Percentiles rank a stretch among this genome's conserved stretches.
Evolutionary conservation across 441 rosid genomes (phyloP).

Genomic region (Arabidopsis hybrid): DNA sequence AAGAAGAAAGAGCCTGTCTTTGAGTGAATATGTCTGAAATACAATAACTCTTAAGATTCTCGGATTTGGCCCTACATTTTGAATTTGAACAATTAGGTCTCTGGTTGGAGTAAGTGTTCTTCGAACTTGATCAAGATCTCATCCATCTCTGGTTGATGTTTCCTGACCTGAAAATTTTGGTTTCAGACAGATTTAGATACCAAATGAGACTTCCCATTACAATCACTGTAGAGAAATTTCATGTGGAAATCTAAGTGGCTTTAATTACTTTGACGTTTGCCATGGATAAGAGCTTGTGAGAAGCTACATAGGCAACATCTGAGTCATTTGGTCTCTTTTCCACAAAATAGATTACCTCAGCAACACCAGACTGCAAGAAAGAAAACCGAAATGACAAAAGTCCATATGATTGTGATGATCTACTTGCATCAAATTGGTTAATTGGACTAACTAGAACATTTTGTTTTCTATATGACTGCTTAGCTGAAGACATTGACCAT

Average conservation of each 20-base stretch:
- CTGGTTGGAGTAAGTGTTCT: conserved; percentile 50
- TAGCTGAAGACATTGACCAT: conserved; percentile 21
- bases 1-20: conserved; percentile 27
- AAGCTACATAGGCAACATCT: conserved; percentile 67
- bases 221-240: not conserved
- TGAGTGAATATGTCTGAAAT: conserved; percentile 20
- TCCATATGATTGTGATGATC: not conserved
- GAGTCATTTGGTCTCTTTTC: conserved; percentile 71
- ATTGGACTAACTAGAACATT: conserved; percentile 5
- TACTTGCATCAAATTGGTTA: not conserved
- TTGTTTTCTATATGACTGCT: not conserved
- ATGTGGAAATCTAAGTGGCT: conserved; percentile 16
- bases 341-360: conserved; percentile 85
- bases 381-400: conserved; percentile 19
- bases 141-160: conserved; percentile 73
- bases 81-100: conserved; percentile 15
- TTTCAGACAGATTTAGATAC: conserved; percentile 14
- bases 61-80: not conserved
- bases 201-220: not conserved
- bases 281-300: conserved; percentile 84
- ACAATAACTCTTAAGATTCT: no score
- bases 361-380: conserved; percentile 80
- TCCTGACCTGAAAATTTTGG: conserved; percentile 64
- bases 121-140: conserved; percentile 69
- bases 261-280: conserved; percentile 79